phyloP scores from a whole-genome alignment of 2,329 filamentous ascomycete species.

The Phyllosticta citriasiana region DNA sequence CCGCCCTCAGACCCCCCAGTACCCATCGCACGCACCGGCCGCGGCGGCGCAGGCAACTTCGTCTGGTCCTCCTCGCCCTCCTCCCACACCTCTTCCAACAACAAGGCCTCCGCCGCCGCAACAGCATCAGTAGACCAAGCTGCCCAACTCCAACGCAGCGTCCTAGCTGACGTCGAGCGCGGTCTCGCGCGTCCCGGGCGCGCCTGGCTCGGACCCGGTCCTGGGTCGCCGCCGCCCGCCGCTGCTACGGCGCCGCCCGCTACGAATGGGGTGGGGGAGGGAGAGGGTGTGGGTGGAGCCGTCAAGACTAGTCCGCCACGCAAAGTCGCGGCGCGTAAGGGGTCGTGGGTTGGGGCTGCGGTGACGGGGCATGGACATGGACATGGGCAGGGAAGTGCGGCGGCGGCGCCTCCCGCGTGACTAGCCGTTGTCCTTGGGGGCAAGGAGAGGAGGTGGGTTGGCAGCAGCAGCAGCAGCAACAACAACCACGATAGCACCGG shows the following conservation, averaged over 20 bases:
- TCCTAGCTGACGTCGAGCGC: neutral
- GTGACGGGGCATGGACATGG: neutral
- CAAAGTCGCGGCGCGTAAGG: neutral
- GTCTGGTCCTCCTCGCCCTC: slow-evolving; percentile 19
- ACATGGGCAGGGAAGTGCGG: too few relatives aligned
- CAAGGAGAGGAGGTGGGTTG: neutral
- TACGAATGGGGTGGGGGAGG: neutral
- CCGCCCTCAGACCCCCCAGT: slow-evolving; percentile 14
- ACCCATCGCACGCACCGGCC: slow-evolving; percentile 26
- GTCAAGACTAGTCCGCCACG: neutral
- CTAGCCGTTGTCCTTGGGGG: neutral
- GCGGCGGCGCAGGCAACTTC: slow-evolving; percentile 40
- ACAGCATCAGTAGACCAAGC: neutral
- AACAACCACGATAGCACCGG: too few relatives aligned
- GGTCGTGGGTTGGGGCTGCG: neutral
- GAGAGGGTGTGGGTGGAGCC: neutral
- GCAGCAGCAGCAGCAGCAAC: too few relatives aligned
- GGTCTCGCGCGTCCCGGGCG: neutral
- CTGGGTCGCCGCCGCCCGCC: neutral
- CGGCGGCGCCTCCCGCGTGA: neutral
- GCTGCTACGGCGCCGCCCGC: slow-evolving; percentile 7
- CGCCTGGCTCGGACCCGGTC: neutral
- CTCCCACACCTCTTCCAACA: neutral
- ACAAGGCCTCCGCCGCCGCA: neutral
- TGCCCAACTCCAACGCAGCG: neutral